phyloP scores from a whole-genome alignment of 2,329 filamentous ascomycete genomes.

The Fonsecaea erecta region DNA sequence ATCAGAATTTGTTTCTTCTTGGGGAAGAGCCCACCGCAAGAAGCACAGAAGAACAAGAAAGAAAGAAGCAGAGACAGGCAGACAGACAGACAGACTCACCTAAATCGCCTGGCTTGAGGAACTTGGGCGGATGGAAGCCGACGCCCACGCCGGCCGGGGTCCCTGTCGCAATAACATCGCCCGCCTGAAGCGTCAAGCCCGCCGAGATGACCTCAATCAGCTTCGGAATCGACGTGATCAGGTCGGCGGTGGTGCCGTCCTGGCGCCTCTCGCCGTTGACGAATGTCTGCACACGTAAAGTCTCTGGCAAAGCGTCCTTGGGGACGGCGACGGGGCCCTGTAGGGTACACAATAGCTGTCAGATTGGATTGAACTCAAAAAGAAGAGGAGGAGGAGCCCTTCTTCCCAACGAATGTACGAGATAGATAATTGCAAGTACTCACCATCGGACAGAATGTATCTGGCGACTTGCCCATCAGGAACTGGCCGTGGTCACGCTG shows the following conservation, averaged over 20 bases:
- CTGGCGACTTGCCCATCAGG: conserved; percentile 61
- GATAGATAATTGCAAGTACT: background rate
- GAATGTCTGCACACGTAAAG: conserved; percentile 49
- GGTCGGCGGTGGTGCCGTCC: conserved; percentile 52
- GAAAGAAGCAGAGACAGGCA: conserved; percentile 41
- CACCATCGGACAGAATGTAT: conserved; percentile 61
- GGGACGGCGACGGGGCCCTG: conserved; percentile 58
- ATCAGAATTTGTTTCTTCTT: too few relatives aligned
- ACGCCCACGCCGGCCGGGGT: conserved; percentile 49
- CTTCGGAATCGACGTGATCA: conserved; percentile 56
- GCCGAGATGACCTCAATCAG: conserved; percentile 55
- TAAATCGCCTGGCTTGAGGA: conserved; percentile 45
- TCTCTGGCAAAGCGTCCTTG: conserved; percentile 48
- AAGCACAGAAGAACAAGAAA: background rate
- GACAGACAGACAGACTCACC: conserved; percentile 18
- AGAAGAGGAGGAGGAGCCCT: background rate
- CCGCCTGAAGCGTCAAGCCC: conserved; percentile 56
- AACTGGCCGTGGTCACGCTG: conserved; percentile 65
- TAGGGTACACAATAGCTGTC: background rate
- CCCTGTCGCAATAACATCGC: conserved; percentile 58
- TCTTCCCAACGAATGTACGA: background rate
- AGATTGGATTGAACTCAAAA: background rate
- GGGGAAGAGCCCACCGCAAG: too few relatives aligned
- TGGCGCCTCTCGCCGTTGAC: conserved; percentile 60
- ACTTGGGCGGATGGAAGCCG: conserved; percentile 49